Evolutionary conservation across 1,284 basidiomycete species (phyloP).

Genomic region (Irpex sp.): DNA sequence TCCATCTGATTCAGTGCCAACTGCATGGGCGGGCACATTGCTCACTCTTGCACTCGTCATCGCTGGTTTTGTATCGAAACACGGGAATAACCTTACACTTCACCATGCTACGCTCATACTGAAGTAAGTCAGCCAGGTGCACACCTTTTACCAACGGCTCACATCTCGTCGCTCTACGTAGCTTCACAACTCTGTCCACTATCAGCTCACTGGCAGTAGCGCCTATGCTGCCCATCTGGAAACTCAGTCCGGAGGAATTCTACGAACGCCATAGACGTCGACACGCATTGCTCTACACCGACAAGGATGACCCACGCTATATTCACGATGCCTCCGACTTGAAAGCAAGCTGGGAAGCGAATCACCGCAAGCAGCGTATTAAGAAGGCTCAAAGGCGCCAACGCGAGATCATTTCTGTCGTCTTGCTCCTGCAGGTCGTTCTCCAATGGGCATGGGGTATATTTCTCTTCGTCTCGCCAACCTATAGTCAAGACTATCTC

Average conservation of each 20-base stretch:
- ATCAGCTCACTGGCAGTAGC: slow-evolving; percentile 28
- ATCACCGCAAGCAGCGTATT: slow-evolving; percentile 17
- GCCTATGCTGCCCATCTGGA: slow-evolving; percentile 27
- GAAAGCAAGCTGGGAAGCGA: slow-evolving; percentile 9
- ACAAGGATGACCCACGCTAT: slow-evolving; percentile 6
- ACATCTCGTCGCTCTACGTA: neutral
- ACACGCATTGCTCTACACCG: slow-evolving; percentile 14
- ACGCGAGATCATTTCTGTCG: slow-evolving; percentile 24
- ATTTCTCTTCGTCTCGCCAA: slow-evolving; percentile 24
- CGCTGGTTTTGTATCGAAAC: slow-evolving; percentile 26
- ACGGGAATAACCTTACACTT: slow-evolving; percentile 17
- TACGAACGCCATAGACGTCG: slow-evolving; percentile 19
- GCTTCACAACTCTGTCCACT: slow-evolving; percentile 28
- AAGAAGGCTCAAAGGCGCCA: slow-evolving; percentile 20
- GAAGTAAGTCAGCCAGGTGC: slow-evolving; percentile 20
- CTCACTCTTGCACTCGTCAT: slow-evolving; percentile 26
- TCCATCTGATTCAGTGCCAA: slow-evolving; percentile 25
- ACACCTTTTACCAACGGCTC: neutral
- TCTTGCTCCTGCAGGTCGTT: slow-evolving; percentile 27
- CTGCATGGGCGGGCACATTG: slow-evolving; percentile 27
- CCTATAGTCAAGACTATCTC: slow-evolving; percentile 23
- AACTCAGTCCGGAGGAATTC: slow-evolving; percentile 21
- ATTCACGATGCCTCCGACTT: slow-evolving; percentile 8
- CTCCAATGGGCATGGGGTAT: slow-evolving; percentile 30
- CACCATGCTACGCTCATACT: slow-evolving; percentile 27